Evolutionary conservation across 2,329 filamentous ascomycete genomes (phyloP).

Genomic region (Corinectria fuckeliana): DNA sequence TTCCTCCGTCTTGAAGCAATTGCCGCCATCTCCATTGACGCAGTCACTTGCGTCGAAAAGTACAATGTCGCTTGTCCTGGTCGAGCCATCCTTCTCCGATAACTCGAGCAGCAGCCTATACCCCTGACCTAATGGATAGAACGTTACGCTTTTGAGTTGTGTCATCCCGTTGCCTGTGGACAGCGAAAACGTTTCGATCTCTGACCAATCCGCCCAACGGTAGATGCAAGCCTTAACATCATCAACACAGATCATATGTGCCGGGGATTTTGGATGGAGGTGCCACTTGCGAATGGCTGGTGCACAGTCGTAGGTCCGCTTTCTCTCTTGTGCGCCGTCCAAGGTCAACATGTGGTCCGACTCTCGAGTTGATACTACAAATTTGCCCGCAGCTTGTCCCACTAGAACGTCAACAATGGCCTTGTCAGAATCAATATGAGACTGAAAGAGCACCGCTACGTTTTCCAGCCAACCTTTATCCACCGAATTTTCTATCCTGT

Average conservation of each 20-base stretch:
- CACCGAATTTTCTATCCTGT: slow-evolving; percentile 21
- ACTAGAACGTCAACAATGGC: slow-evolving; percentile 38
- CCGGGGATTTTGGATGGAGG: slow-evolving; percentile 27
- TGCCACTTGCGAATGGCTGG: slow-evolving; percentile 28
- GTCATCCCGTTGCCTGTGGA: slow-evolving; percentile 11
- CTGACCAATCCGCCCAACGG: slow-evolving; percentile 40
- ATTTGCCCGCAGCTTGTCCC: slow-evolving; percentile 36
- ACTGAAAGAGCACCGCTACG: slow-evolving; percentile 25
- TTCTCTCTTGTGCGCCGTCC: slow-evolving; percentile 27
- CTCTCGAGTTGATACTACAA: slow-evolving; percentile 41
- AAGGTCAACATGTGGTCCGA: slow-evolving; percentile 42
- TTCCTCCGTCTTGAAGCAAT: not conserved
- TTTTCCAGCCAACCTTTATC: slow-evolving; percentile 20
- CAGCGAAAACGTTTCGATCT: slow-evolving; percentile 24
- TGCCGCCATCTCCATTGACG: not conserved
- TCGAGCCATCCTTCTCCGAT: slow-evolving; percentile 1
- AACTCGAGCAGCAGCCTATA: slow-evolving; percentile 24
- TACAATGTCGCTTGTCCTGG: slow-evolving; percentile 8
- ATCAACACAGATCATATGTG: slow-evolving; percentile 41
- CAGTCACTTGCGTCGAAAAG: slow-evolving; percentile 20
- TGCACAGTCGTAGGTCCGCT: slow-evolving; percentile 4
- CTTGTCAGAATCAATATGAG: slow-evolving; percentile 28
- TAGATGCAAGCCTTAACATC: slow-evolving; percentile 31
- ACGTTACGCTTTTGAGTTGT: slow-evolving; percentile 32
- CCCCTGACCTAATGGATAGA: slow-evolving; percentile 24